Evolutionary conservation across 1,139 yeast species (phyloP), one percentile per base, ranked within the genome.

Genomic region (Hanseniaspora sp.): DNA sequence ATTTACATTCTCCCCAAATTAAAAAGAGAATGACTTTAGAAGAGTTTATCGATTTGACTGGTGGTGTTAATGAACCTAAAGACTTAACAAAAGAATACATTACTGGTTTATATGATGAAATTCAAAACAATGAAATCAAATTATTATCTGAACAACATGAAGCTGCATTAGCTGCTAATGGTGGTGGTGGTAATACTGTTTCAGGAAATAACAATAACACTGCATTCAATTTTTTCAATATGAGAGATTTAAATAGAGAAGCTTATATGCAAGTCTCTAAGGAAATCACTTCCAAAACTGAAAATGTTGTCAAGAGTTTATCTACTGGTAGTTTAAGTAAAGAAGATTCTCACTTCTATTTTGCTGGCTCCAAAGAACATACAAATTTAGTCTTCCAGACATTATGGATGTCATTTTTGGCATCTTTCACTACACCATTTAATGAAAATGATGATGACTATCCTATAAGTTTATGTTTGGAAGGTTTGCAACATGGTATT

Each of bases 361-460:
- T 79, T 55, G 82, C 95, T 0, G 82, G 92, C 3, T 92, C 85
- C 65, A 80, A 86, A 18, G 94, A 87, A 60, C 96, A 92, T 66
- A 96, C 90, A 28, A 84, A 79, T 63, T 92, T 96, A 0, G 86
- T 94, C 65, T 92, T 92, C 69, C 96, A 90, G 63, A 87, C 87
- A 13, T 73, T 86, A 51, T 94, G 99, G 99, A 88, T 92, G 96
- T 87, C 96, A 0, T 78, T 92, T 54, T 74, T 94, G 60, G 98
- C 96, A 6, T 96, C 95, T 0, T 74, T 94, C 54, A 87, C 96
- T 0, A 94, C 95, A 3, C 95, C 96, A 5, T 87, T 90, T 70
- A 88, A 85, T 65, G 95, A 86, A 58, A 82, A 83, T 58, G 94
- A 86, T 11, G 37, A 88, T 60, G 75, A 76, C 15, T 92, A 82